Evolutionary conservation across 2,329 filamentous ascomycete genomes (phyloP), one percentile per base, ranked within the genome.

Genomic region (Sporothrix phasma): DNA sequence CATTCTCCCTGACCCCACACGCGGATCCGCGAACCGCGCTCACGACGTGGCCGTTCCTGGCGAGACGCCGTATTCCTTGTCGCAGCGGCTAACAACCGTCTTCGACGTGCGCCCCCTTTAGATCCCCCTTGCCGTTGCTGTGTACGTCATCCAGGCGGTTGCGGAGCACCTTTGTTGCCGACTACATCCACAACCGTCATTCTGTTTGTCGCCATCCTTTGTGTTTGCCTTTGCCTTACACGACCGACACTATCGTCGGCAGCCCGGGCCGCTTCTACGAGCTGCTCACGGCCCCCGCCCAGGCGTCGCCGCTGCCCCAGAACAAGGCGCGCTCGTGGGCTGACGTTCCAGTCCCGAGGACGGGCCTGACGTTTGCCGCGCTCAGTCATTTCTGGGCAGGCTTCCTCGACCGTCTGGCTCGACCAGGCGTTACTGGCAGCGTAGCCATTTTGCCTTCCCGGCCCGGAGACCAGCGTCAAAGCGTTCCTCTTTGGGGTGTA

Each of bases 351-450:
- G 39, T 73, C 70, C 7, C n/a, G n/a, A 69, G 74, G 37, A 71
- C 69, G 10, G 75, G 74, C 0, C 66, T 77, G 5, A 68, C 76
- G 26, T 77, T 77, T 65, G 76, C 73, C 2, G 68, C 74, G 13
- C 71, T 74, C 64, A 61, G n/a, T 76, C 5, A n/a, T 73, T 78
- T 41, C 70, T 76, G 0, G 71, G 74, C 0, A n/a, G 73, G 75
- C 0, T 76, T 78, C n/a, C 63, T 69, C 67, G 17, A 72, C 69
- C 19, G 73, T 75, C 13, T 78, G 73, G 72, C 71, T 77, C 0
- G 76, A 78, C 66, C 76, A 78, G 69, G 76, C 73, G 1, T n/a
- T 78, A 78, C 66, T 78, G 76, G 76, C 76, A 78, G 68, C 74
- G 76, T 1, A n/a, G 76, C 76, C 3, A 77, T 79, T n/a, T n/a